These are phyloP conservation scores for Beta vulgaris DNA, from an alignment of 148 eudicot species.

Conservation along the genomic window DNA sequence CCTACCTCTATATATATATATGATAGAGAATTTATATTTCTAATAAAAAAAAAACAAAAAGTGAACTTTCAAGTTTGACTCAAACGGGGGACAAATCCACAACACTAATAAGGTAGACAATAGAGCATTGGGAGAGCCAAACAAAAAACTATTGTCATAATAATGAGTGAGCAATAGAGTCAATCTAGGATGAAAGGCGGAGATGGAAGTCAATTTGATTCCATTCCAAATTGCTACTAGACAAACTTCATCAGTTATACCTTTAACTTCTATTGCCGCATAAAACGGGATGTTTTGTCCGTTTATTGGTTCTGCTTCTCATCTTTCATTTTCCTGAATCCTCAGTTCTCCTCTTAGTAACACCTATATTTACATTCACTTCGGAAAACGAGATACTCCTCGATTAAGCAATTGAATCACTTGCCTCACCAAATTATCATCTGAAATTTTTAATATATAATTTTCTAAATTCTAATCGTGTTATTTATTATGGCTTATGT, in stretches of 20 bases:
- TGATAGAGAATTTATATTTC: too few species aligned
- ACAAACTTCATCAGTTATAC: conserved; percentile 25
- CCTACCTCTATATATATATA: too few species aligned
- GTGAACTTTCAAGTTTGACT: not conserved
- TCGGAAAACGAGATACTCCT: not conserved
- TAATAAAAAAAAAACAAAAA: too few species aligned
- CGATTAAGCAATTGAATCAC: not conserved
- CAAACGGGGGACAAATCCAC: not conserved
- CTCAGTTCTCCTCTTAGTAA: not conserved
- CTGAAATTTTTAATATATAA: not conserved
- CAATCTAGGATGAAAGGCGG: not conserved
- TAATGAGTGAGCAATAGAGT: conserved; percentile 11
- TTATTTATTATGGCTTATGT: too few species aligned
- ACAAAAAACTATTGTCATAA: too few species aligned
- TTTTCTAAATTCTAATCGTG: too few species aligned
- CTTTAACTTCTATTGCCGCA: conserved; percentile 36
- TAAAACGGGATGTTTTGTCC: conserved; percentile 30
- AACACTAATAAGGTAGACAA: conserved; percentile 4
- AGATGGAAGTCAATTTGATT: conserved; percentile 33
- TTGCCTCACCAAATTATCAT: not conserved
- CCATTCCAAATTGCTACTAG: conserved; percentile 46
- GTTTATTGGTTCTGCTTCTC: conserved; percentile 12
- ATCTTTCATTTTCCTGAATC: not conserved
- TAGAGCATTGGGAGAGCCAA: conserved; percentile 9
- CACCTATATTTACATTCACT: not conserved